These are phyloP conservation scores for Oryza coarctata DNA, from an alignment of 176 grass and related monocot genomes.

Conservation along the genomic window DNA sequence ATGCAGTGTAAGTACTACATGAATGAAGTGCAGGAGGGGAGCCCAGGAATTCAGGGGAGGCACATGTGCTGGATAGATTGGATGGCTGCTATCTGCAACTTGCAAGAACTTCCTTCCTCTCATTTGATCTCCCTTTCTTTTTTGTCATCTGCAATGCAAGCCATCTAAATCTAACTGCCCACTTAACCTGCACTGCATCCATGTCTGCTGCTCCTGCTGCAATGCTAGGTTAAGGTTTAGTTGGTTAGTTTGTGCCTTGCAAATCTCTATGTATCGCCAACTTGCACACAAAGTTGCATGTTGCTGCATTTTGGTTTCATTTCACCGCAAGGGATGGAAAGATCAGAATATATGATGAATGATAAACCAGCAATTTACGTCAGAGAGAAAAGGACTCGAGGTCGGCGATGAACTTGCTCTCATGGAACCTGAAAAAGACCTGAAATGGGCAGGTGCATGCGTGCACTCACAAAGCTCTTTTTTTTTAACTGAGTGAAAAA, in stretches of 20 bases:
- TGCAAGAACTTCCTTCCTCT: background rate
- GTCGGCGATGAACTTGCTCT: background rate
- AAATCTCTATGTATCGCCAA: background rate
- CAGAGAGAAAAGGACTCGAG: background rate
- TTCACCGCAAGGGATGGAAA: background rate
- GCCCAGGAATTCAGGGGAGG: background rate
- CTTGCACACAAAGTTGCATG: background rate
- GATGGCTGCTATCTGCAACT: background rate
- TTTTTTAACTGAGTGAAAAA: background rate
- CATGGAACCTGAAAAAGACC: constrained; percentile 27
- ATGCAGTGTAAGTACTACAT: background rate
- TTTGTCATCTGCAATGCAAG: constrained; percentile 1
- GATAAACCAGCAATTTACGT: background rate
- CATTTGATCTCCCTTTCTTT: background rate
- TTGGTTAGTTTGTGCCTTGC: background rate
- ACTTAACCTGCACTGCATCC: background rate
- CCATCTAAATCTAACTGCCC: background rate
- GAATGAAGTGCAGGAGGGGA: background rate
- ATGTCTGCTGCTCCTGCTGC: background rate
- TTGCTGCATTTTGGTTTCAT: background rate
- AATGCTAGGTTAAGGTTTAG: background rate
- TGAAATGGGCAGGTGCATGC: background rate
- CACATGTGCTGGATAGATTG: background rate
- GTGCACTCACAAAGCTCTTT: constrained; percentile 28
- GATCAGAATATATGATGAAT: background rate